phyloP scores from a whole-genome alignment of 495 filamentous ascomycete genomes.

The Talaromyces adpressus region DNA sequence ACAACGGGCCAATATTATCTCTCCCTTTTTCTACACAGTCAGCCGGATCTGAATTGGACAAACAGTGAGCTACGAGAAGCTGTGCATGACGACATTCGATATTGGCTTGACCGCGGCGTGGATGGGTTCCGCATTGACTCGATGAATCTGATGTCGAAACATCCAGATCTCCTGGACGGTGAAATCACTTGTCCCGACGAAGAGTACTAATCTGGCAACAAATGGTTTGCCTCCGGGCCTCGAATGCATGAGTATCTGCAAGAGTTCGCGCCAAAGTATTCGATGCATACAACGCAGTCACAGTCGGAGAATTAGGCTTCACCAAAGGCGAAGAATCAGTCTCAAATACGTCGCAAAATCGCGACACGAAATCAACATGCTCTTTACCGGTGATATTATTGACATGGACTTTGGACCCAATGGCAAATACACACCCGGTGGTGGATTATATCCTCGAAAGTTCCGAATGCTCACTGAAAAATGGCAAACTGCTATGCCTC shows the following conservation, averaged over 20 bases:
- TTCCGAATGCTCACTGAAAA: constrained; percentile 21
- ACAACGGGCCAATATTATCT: constrained; percentile 36
- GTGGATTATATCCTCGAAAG: constrained; percentile 18
- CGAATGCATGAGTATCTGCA: constrained; percentile 41
- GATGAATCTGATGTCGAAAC: constrained; percentile 39
- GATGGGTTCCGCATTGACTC: constrained; percentile 44
- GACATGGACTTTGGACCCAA: constrained; percentile 33
- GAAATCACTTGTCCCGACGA: constrained; percentile 11
- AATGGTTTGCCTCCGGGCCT: constrained; percentile 38
- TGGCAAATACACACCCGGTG: constrained; percentile 12
- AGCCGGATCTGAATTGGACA: constrained; percentile 42
- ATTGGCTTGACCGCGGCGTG: constrained; percentile 39
- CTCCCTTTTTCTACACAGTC: constrained; percentile 32
- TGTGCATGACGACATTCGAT: constrained; percentile 34
- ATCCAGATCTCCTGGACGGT: constrained; percentile 26
- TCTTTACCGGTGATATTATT: constrained; percentile 31
- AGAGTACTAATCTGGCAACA: constrained; percentile 24
- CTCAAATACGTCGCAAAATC: constrained; percentile 30
- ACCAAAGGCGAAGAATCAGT: constrained; percentile 32
- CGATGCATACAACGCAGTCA: constrained; percentile 50
- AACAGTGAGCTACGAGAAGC: constrained; percentile 31
- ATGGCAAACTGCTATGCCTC: constrained; percentile 35
- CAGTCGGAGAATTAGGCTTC: constrained; percentile 54
- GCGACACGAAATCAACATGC: constrained; percentile 17
- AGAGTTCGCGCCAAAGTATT: constrained; percentile 40